A percentile compares a stretch with the other conserved stretches of the same genome.
Conservation (phyloP, 805 yeast species). For the Nakazawaea holstii region DNA sequence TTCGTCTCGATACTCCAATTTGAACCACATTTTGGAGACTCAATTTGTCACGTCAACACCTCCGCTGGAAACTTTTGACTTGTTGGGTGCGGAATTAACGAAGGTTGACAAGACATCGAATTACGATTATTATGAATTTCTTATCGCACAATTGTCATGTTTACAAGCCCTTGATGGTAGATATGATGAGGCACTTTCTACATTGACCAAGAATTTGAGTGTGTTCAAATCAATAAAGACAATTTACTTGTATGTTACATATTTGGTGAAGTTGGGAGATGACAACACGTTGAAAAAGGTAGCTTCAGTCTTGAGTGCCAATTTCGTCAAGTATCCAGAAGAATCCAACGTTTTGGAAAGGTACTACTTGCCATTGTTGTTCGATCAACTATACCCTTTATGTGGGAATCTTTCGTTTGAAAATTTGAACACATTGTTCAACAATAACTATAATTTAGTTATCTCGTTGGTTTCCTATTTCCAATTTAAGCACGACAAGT, state of each 20-base stretch:
- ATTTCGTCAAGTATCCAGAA: neutral
- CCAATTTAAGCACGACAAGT: neutral
- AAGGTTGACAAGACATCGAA: neutral
- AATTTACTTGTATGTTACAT: slow-evolving; percentile 1
- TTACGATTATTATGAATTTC: neutral
- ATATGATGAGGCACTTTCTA: neutral
- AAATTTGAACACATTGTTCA: neutral
- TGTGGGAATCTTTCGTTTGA: neutral
- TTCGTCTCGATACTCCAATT: neutral
- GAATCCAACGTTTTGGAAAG: slow-evolving; percentile 7
- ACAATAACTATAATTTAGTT: slow-evolving; percentile 4
- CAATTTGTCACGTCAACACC: neutral
- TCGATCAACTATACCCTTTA: neutral
- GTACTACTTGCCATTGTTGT: neutral
- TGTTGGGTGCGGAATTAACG: neutral
- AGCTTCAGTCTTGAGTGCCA: neutral
- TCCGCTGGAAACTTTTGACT: neutral
- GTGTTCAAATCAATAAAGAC: neutral
- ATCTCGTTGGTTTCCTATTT: slow-evolving; percentile 2
- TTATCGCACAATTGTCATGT: neutral
- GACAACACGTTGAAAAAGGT: neutral
- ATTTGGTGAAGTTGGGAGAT: neutral
- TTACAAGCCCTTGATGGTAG: neutral
- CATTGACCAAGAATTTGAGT: neutral
- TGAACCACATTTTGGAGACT: neutral